Percentiles rank a stretch among this genome's conserved stretches.
Evolutionary conservation across 148 eudicot species (phyloP).

Genomic region (Salicornia ramosissima): DNA sequence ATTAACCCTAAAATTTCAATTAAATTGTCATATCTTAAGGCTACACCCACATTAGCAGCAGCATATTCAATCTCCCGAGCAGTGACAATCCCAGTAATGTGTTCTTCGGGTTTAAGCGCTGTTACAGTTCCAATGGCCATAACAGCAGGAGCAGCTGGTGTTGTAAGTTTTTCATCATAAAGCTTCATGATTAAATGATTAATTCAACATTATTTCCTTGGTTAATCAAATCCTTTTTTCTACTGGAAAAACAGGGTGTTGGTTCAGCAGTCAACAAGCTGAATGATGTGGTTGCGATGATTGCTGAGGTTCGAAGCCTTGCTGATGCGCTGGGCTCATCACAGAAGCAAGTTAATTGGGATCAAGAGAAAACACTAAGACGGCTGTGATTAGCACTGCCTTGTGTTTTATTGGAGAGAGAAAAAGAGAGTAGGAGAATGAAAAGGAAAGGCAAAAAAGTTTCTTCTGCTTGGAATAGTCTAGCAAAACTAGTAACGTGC

Average conservation of each 20-base stretch:
- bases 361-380: slow-evolving; percentile 21
- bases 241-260: slow-evolving; percentile 52
- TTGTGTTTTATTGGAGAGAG: neutral
- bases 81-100: slow-evolving; percentile 79
- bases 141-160: slow-evolving; percentile 92
- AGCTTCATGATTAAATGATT: neutral
- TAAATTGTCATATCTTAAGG: too few relatives aligned
- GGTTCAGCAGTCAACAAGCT: slow-evolving; percentile 93
- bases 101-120: slow-evolving; percentile 79
- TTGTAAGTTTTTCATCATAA: slow-evolving; percentile 38
- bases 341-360: slow-evolving; percentile 19
- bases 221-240: neutral
- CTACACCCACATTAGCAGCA: slow-evolving; percentile 83
- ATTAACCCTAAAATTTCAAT: too few relatives aligned
- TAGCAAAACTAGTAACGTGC: neutral
- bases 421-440: neutral
- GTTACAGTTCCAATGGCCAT: slow-evolving; percentile 91
- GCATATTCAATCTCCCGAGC: slow-evolving; percentile 87
- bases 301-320: slow-evolving; percentile 77
- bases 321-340: slow-evolving; percentile 44
- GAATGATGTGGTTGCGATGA: slow-evolving; percentile 84
- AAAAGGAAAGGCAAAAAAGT: neutral
- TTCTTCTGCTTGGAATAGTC: neutral
- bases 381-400: slow-evolving; percentile 18
- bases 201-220: neutral